These are phyloP conservation scores for Citrus inodora DNA, from an alignment of 345 rosid species.

Conservation along the genomic window DNA sequence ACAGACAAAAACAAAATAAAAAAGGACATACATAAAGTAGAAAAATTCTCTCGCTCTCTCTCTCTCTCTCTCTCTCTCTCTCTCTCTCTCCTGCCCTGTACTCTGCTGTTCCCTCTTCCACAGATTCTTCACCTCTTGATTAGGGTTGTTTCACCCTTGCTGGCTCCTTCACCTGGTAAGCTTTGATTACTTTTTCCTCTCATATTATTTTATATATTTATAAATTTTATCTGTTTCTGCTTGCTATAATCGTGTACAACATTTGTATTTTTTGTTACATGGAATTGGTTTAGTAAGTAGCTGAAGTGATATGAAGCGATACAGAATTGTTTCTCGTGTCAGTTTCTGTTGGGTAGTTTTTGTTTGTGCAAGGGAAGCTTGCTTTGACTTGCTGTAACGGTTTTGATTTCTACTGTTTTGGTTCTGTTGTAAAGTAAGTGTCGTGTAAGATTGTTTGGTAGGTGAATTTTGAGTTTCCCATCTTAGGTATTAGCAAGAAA, in stretches of 20 bases:
- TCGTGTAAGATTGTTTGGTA: conserved; percentile 1
- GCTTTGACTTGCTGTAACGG: conserved; percentile 2
- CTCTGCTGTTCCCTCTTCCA: conserved; percentile 11
- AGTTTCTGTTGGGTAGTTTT: not conserved
- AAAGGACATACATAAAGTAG: conserved; percentile 12
- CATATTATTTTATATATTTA: not conserved
- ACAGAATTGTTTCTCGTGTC: not conserved
- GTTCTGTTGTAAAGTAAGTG: not conserved
- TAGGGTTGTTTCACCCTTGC: conserved; percentile 17
- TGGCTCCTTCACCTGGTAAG: conserved; percentile 17
- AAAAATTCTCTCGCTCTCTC: conserved; percentile 21
- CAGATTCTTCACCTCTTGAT: conserved; percentile 22
- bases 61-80: not conserved
- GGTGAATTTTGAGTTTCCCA: conserved; percentile 5
- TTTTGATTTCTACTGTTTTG: conserved; percentile 11
- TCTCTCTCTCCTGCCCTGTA: conserved; percentile 8
- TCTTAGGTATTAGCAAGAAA: not conserved
- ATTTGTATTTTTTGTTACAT: too few species aligned
- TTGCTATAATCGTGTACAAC: not conserved
- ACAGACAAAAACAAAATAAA: not conserved
- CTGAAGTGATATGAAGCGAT: too few species aligned
- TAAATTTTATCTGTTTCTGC: not conserved
- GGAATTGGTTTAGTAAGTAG: too few species aligned
- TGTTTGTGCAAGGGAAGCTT: conserved; percentile 7
- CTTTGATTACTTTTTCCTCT: conserved; percentile 5